Evolutionary conservation across 805 yeast genomes (phyloP), one percentile per base, ranked within the genome.

Genomic region (Myxozyma melibiosi): DNA sequence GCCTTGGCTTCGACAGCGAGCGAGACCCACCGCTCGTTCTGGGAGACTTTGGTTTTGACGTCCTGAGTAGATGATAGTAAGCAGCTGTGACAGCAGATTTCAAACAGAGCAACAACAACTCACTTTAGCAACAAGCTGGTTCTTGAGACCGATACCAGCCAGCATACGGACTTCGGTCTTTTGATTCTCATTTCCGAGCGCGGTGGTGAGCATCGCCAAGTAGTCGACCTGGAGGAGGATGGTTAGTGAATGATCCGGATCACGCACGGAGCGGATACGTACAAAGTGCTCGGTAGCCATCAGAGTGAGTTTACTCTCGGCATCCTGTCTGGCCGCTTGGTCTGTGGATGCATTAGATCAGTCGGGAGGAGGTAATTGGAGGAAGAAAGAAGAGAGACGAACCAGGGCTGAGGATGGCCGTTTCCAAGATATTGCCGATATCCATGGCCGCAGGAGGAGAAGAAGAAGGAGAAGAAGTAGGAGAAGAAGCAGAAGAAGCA

Each of bases 111-210:
- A 2, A 28, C 14, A 20, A 27, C 14, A 14, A 30, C 46, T 9
- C 35, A 56, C 67, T 70, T 91, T 92, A 14, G 97, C 84, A 5
- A 89, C 83, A 67, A 92, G 79, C 75, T 88, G 89, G 74, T 92
- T 92, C 76, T 92, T 92, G 68, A 90, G 77, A 20, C 86, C 86
- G 61, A 92, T 77, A 40, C 94, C 96, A 2, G 99, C 96, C 70
- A 94, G 80, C 79, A 90, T 88, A 68, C 98, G 81, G 46, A 90
- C 94, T 74, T 92, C 97, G 4, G 85, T 74, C 66, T 80, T 82
- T 54, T 81, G 81, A 6, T 75, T 69, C 42, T 82, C 85, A 68
- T 85, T 84, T 24, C 84, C 86, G 60, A 94, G 77, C 24, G 86
- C 87, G 61, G 82, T 82, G 37, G 88, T 83, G 71, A 91, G 80